Conservation (phyloP, 2,329 filamentous ascomycete species). For the Exserohilum rostratum region DNA sequence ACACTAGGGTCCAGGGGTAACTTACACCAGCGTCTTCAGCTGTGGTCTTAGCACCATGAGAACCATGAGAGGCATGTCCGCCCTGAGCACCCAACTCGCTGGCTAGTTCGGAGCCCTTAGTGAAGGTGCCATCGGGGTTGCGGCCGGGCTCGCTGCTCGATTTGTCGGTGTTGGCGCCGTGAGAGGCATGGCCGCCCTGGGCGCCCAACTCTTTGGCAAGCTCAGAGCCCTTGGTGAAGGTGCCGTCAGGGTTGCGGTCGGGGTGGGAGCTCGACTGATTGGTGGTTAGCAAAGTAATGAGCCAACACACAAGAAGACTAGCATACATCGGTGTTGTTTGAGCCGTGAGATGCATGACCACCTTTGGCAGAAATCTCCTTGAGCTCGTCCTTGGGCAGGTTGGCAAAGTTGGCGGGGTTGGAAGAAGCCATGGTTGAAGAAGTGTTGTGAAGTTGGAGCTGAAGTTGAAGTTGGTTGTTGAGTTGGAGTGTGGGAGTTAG, state of each 20-base stretch:
- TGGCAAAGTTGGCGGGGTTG: constrained; percentile 61
- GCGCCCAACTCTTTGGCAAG: constrained; percentile 48
- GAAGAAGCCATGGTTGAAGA: constrained; percentile 44
- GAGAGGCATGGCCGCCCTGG: constrained; percentile 43
- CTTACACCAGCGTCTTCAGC: constrained; percentile 26
- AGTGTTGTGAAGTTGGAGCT: constrained; percentile 2
- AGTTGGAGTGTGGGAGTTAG: neutral
- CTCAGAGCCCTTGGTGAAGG: constrained; percentile 48
- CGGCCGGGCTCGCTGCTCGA: constrained; percentile 31
- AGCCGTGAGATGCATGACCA: constrained; percentile 51
- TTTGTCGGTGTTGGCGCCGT: constrained; percentile 2
- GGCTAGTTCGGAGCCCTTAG: constrained; percentile 46
- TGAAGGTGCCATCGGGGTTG: constrained; percentile 50
- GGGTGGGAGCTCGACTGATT: constrained; percentile 3
- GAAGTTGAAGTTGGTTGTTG: constrained; percentile 5
- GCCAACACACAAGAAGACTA: neutral
- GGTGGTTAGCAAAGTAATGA: neutral
- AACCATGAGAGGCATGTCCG: constrained; percentile 42
- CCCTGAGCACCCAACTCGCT: constrained; percentile 47
- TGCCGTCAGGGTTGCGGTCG: constrained; percentile 48
- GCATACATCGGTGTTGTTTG: constrained; percentile 4
- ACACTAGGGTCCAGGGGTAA: constrained; percentile 28
- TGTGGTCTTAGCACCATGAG: constrained; percentile 12
- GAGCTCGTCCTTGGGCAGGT: constrained; percentile 58
- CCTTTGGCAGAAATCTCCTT: constrained; percentile 57